Evolutionary conservation across 2,329 filamentous ascomycete species (phyloP).

Genomic region (Scytalidium sp.): DNA sequence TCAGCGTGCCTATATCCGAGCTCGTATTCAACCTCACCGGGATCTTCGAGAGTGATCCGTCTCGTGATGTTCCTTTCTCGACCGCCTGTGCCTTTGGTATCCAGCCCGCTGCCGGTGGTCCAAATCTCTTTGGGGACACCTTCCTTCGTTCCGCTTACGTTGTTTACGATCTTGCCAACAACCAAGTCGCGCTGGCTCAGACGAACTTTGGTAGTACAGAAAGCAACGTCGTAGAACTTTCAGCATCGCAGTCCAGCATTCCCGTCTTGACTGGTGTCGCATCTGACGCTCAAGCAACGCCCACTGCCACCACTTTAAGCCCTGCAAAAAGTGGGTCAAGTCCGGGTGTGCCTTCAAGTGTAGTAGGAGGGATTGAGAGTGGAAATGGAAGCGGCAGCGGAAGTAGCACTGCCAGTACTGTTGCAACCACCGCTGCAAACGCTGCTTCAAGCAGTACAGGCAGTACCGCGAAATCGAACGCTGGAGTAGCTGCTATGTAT

Average conservation of each 20-base stretch:
- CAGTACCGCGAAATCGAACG: background rate
- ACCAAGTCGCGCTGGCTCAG: slow-evolving; percentile 47
- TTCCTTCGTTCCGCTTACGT: slow-evolving; percentile 53
- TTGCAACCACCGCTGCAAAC: background rate
- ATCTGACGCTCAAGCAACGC: background rate
- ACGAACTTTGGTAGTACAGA: slow-evolving; percentile 40
- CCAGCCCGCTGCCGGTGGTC: slow-evolving; percentile 28
- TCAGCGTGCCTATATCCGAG: slow-evolving; percentile 44
- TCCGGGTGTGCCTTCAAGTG: too few species aligned
- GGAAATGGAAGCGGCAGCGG: background rate
- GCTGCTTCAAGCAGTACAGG: background rate
- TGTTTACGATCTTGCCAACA: slow-evolving; percentile 51
- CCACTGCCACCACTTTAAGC: background rate
- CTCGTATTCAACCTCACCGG: slow-evolving; percentile 34
- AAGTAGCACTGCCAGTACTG: background rate
- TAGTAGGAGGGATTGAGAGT: background rate
- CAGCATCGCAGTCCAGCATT: background rate
- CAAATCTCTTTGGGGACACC: slow-evolving; percentile 44
- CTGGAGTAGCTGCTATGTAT: background rate
- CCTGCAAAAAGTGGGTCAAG: too few species aligned
- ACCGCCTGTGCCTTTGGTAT: slow-evolving; percentile 54
- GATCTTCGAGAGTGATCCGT: slow-evolving; percentile 4
- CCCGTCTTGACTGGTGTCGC: slow-evolving; percentile 3
- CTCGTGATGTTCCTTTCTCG: background rate
- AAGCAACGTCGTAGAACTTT: slow-evolving; percentile 13